Conservation (phyloP, 176 grass and related monocot genomes). For the Pontederia paniculata region DNA sequence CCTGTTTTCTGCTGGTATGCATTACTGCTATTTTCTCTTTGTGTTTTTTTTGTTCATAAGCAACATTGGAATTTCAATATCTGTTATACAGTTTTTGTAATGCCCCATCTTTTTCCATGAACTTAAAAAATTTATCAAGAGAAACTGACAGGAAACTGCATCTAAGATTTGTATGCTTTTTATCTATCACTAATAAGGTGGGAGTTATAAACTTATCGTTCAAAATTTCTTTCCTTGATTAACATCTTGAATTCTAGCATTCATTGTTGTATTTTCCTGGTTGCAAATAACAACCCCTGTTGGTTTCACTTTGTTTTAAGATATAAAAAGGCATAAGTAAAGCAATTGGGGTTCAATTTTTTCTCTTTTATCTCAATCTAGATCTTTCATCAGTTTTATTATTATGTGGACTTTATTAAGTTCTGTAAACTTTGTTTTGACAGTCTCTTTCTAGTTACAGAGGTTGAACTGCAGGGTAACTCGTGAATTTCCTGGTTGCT, state of each 20-base stretch:
- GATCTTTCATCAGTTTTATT: slow-evolving; percentile 1
- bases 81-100: no score
- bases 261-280: background rate
- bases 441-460: background rate
- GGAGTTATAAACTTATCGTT: background rate
- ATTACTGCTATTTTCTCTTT: no score
- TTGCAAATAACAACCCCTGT: background rate
- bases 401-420: background rate
- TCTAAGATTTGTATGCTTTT: background rate
- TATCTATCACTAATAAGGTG: background rate
- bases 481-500: background rate
- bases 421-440: background rate
- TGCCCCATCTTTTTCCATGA: no score
- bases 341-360: background rate
- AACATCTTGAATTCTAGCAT: background rate
- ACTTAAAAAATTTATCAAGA: no score
- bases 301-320: background rate
- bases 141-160: no score
- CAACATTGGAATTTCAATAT: no score
- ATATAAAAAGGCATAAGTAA: background rate
- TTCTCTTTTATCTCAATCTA: background rate
- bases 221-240: background rate
- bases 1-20: no score
- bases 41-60: no score
- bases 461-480: background rate